Evolutionary conservation across 2,329 filamentous ascomycete genomes (phyloP), one percentile per base, ranked within the genome.

Genomic region (Cryphonectria radicalis): DNA sequence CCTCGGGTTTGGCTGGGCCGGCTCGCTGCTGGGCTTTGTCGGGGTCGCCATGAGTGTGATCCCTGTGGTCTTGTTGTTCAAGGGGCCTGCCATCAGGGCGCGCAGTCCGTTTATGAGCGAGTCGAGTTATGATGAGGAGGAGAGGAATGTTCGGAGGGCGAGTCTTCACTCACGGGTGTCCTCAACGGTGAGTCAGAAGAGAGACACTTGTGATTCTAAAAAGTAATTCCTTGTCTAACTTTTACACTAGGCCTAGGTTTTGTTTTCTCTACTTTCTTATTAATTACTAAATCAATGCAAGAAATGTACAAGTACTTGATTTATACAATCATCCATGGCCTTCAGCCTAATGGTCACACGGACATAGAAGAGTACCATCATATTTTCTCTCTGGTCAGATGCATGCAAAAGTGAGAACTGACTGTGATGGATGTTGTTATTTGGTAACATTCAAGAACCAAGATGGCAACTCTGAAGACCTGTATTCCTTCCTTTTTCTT

Each of bases 41-140:
- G 85, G 84, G 62, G 69, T 80, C 13, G n/a, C 90, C 1, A 79
- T 93, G 67, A 91, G 89, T 0, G 79, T 88, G 5, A 90, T 93
- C 32, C 91, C 91, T 0, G 92, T 91, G 87, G 84, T 92, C 0
- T 79, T 93, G 35, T 84, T 90, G 14, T 87, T 92, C 64, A 92
- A 87, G 74, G 91, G 91, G 0, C 86, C 87, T 17, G 84, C 76
- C 70, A 92, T 93, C 69, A 82, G 91, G 32, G 86, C 86, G 4
- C 84, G 87, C 72, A 92, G 90, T 74, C 89, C 88, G 70, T 88
- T 92, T 76, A 90, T 90, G 0, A 73, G 73, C 46, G 72, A 72
- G 37, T 50, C 64, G 17, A 70, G 10, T 14, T 72, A 70, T 46
- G 65, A 70, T 13, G 68, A 72, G 4, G 64, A 68, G 64, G 68